phyloP scores from a whole-genome alignment of 495 filamentous ascomycete genomes.

The Daldinia grandis region DNA sequence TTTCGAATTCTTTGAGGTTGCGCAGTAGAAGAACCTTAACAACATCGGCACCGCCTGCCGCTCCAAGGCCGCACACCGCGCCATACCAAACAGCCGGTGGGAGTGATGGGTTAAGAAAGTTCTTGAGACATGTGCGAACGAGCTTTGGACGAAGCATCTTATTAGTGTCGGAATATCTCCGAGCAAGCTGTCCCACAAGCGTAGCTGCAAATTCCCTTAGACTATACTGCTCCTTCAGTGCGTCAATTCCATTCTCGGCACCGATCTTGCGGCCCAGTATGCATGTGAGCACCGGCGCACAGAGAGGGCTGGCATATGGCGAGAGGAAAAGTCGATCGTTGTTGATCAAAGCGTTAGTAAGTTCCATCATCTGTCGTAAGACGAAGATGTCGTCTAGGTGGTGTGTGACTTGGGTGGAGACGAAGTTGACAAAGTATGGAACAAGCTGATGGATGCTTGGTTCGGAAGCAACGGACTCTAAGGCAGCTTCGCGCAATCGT shows the following conservation, averaged over 20 bases:
- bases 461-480: conserved; percentile 82
- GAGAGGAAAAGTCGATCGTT: conserved; percentile 86
- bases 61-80: conserved; percentile 77
- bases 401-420: conserved; percentile 93
- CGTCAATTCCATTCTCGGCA: conserved; percentile 48
- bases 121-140: conserved; percentile 88
- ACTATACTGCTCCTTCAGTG: conserved; percentile 70
- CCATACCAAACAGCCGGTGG: conserved; percentile 85
- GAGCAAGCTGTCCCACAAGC: conserved; percentile 74
- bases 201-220: conserved; percentile 86
- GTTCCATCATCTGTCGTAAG: conserved; percentile 87
- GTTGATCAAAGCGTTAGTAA: conserved; percentile 80
- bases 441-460: conserved; percentile 93
- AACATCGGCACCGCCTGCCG: conserved; percentile 78
- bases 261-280: conserved; percentile 86
- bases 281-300: conserved; percentile 92
- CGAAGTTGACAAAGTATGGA: conserved; percentile 95
- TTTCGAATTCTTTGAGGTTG: conserved; percentile 79
- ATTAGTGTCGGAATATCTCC: conserved; percentile 77
- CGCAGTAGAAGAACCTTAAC: conserved; percentile 83
- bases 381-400: conserved; percentile 85
- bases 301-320: conserved; percentile 86
- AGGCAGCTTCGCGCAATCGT: conserved; percentile 78
- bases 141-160: conserved; percentile 83
- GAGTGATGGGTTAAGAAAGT: conserved; percentile 84